Conservation (phyloP, 129 eudicot species). For the Silybum marianum region DNA sequence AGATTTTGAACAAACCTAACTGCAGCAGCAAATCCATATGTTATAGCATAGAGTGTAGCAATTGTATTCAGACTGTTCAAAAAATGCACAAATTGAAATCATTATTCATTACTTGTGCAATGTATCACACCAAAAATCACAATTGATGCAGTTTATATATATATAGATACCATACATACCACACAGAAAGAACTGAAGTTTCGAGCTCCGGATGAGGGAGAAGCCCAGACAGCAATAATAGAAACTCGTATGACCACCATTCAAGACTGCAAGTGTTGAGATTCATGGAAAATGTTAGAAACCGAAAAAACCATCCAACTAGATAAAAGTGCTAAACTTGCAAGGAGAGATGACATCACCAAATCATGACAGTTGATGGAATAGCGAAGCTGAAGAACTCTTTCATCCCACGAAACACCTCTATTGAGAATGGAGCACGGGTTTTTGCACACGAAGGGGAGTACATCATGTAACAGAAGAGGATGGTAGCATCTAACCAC, state of each 20-base stretch:
- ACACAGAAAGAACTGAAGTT: conserved; percentile 71
- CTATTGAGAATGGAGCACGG: conserved; percentile 53
- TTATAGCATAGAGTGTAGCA: conserved; percentile 42
- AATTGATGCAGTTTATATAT: neutral
- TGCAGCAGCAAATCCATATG: conserved; percentile 53
- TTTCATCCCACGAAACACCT: conserved; percentile 48
- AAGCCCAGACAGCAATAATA: conserved; percentile 70
- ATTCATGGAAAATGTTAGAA: neutral
- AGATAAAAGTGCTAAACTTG: neutral
- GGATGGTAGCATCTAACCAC: conserved; percentile 62
- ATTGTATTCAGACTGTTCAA: conserved; percentile 41
- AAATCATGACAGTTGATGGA: conserved; percentile 71
- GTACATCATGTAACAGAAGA: conserved; percentile 53
- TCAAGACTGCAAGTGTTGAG: conserved; percentile 52
- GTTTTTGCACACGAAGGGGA: conserved; percentile 62
- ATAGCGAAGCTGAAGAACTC: conserved; percentile 66
- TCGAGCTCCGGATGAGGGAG: conserved; percentile 82
- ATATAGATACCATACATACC: conserved; percentile 37
- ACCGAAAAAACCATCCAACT: neutral
- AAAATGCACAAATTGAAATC: conserved; percentile 2
- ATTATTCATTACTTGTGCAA: neutral
- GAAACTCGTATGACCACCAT: conserved; percentile 84
- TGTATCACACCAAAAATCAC: too few relatives aligned
- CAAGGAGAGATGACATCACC: conserved; percentile 38
- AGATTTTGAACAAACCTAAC: conserved; percentile 39